phyloP scores from a whole-genome alignment of 345 rosid genomes.

The Punica granatum region DNA sequence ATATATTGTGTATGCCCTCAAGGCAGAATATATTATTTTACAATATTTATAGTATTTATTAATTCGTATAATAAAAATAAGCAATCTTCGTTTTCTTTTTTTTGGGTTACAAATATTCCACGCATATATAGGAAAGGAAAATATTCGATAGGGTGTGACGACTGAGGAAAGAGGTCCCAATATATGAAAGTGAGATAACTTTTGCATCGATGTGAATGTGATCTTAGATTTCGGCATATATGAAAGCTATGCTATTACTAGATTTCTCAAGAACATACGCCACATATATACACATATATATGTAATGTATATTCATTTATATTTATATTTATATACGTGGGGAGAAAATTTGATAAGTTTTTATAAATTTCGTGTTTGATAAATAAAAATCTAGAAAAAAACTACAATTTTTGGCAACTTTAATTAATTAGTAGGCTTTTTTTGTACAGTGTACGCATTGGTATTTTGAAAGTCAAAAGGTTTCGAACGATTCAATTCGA shows the following conservation, averaged over 20 bases:
- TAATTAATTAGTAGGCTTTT: no score
- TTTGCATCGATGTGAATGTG: conserved; percentile 8
- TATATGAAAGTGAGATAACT: neutral
- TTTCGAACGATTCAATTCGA: no score
- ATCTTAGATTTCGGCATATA: conserved; percentile 1
- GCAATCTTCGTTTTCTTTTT: no score
- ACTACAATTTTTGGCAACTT: no score
- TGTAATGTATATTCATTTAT: no score
- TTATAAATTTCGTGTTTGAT: no score
- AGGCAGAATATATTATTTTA: neutral
- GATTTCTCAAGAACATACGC: neutral
- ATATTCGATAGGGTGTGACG: conserved; percentile 9
- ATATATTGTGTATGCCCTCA: neutral
- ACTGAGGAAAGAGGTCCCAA: neutral
- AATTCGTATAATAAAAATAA: no score
- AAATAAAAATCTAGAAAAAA: no score
- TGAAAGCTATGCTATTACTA: neutral
- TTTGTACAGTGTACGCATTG: no score
- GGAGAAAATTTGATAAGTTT: no score
- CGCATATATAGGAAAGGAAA: neutral
- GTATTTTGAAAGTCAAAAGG: no score
- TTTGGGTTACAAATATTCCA: neutral
- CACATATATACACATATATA: neutral
- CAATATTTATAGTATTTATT: neutral
- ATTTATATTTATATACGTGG: no score